These are phyloP conservation scores for Papiliotrema flavescens DNA, from an alignment of 1,284 basidiomycete species.

Conservation along the genomic window DNA sequence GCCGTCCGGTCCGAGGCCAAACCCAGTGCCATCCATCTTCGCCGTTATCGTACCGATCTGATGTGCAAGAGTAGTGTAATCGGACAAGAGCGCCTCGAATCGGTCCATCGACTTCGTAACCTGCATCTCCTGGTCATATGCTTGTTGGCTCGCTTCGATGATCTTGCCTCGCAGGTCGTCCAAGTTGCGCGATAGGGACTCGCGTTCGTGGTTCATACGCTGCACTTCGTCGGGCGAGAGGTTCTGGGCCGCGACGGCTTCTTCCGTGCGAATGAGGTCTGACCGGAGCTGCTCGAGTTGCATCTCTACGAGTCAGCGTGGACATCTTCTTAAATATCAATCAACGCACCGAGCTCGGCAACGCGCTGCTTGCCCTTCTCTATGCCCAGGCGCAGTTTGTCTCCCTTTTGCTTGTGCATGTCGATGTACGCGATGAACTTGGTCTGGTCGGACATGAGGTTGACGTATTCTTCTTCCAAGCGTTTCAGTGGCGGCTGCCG, in stretches of 20 bases:
- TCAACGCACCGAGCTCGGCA: conserved; percentile 34
- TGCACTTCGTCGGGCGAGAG: conserved; percentile 77
- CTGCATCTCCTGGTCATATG: conserved; percentile 71
- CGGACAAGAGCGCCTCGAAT: conserved; percentile 71
- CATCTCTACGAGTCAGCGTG: conserved; percentile 48
- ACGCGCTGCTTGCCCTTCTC: conserved; percentile 26
- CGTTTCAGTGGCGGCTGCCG: conserved; percentile 38
- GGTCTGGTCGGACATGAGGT: conserved; percentile 43
- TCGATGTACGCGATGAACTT: conserved; percentile 46
- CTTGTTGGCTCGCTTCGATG: conserved; percentile 62
- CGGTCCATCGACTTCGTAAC: conserved; percentile 70
- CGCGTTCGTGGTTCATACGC: conserved; percentile 80
- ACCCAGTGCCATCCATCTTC: conserved; percentile 8
- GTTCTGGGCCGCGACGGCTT: conserved; percentile 74
- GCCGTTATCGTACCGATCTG: conserved; percentile 63
- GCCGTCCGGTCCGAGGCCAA: conserved; percentile 54
- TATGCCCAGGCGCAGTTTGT: conserved; percentile 38
- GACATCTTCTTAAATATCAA: no score
- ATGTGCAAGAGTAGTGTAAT: conserved; percentile 67
- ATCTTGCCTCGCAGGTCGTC: conserved; percentile 72
- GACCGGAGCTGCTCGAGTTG: conserved; percentile 57
- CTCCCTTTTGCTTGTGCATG: conserved; percentile 40
- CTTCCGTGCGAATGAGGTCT: conserved; percentile 61
- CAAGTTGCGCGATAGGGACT: conserved; percentile 63
- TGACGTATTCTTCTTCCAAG: conserved; percentile 41